These are phyloP conservation scores for Glarea lozoyensis DNA, from an alignment of 495 filamentous ascomycete genomes.

Conservation along the genomic window DNA sequence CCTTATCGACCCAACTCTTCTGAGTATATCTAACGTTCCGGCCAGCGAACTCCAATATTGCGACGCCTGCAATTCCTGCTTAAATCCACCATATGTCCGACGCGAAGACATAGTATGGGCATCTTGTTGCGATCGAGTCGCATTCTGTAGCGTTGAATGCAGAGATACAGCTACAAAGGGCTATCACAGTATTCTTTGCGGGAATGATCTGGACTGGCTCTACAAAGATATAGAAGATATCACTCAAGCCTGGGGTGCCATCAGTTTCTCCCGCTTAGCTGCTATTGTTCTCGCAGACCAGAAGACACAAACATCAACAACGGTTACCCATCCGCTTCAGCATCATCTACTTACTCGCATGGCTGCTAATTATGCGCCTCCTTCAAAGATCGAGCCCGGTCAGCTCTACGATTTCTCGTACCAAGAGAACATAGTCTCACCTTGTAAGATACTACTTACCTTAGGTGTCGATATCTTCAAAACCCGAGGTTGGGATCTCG, in stretches of 20 bases:
- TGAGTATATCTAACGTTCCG: slow-evolving; percentile 4
- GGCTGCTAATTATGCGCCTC: slow-evolving; percentile 11
- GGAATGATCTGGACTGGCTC: slow-evolving; percentile 15
- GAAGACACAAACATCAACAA: neutral
- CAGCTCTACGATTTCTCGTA: slow-evolving; percentile 6
- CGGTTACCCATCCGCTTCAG: slow-evolving; percentile 6
- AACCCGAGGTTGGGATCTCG: slow-evolving; percentile 2
- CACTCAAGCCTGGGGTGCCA: slow-evolving; percentile 1
- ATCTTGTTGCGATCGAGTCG: slow-evolving; percentile 12
- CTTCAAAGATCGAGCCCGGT: neutral
- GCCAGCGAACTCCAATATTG: slow-evolving; percentile 4
- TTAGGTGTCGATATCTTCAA: slow-evolving; percentile 16
- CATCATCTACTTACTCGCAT: slow-evolving; percentile 13
- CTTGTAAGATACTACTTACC: slow-evolving; percentile 6
- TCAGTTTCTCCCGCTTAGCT: slow-evolving; percentile 10
- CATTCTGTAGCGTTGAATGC: slow-evolving; percentile 13
- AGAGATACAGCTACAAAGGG: slow-evolving; percentile 5
- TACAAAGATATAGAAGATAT: slow-evolving; percentile 1
- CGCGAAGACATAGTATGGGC: slow-evolving; percentile 1
- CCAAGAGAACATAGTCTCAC: slow-evolving; percentile 10
- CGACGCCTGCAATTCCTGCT: slow-evolving; percentile 13
- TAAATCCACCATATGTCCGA: slow-evolving; percentile 4
- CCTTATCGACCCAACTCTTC: slow-evolving; percentile 11
- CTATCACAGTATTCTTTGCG: slow-evolving; percentile 16
- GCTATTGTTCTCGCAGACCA: slow-evolving; percentile 11